These are phyloP conservation scores for Hanseniaspora meyeri DNA, from an alignment of 805 yeast species.

Conservation along the genomic window DNA sequence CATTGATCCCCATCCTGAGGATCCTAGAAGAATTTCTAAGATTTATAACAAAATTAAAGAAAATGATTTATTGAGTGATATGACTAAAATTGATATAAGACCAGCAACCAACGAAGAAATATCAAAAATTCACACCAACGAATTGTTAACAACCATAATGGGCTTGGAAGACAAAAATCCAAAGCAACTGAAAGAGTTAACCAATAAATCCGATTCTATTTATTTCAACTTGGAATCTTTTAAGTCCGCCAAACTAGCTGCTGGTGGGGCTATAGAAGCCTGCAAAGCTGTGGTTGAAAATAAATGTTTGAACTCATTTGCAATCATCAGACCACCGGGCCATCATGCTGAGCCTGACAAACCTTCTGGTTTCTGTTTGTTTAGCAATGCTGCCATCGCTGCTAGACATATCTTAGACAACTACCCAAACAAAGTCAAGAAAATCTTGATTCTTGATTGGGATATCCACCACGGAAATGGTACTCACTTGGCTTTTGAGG, in stretches of 20 bases:
- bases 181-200: conserved; percentile 63
- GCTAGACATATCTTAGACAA: conserved; percentile 69
- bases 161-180: conserved; percentile 67
- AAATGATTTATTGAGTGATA: conserved; percentile 78
- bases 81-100: conserved; percentile 81
- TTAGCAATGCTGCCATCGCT: conserved; percentile 94
- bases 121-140: conserved; percentile 68
- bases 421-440: conserved; percentile 80
- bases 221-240: conserved; percentile 86
- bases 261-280: conserved; percentile 96
- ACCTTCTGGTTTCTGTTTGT: conserved; percentile 94
- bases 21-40: conserved; percentile 89
- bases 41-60: conserved; percentile 89
- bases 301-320: conserved; percentile 77
- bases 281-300: conserved; percentile 93
- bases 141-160: conserved; percentile 63
- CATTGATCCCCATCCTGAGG: conserved; percentile 98
- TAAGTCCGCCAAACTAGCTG: conserved; percentile 76
- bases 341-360: conserved; percentile 98
- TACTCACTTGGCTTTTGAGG: conserved; percentile 80
- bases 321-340: conserved; percentile 97
- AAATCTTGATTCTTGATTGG: conserved; percentile 85
- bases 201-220: conserved; percentile 87
- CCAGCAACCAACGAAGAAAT: conserved; percentile 84
- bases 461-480: conserved; percentile 99